Evolutionary conservation across 805 yeast genomes (phyloP), one percentile per base, ranked within the genome.

Genomic region (Saccharomycopsis fodiens): DNA sequence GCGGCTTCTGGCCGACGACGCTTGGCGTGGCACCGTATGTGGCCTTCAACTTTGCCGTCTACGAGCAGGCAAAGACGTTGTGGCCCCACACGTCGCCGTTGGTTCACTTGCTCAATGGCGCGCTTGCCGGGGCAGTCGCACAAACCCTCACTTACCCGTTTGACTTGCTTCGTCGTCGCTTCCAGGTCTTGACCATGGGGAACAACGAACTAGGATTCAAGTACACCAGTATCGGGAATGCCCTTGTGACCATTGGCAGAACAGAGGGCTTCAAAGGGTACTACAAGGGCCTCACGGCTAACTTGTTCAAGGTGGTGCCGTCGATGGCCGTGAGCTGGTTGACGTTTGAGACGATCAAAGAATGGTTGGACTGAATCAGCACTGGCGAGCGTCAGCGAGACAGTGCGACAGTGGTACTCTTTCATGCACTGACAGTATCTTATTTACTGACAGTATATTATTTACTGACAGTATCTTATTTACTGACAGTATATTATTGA

Each of bases 261-360:
- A 65, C 70, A 17, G 97, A 91, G 61, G 97, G 97, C 1, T 66
- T 71, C 41, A 66, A 61, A 37, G 91, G 89, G 1, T 74, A 83
- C 32, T 83, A 81, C 65, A 81, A 76, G 56, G 91, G 91, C 0
- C 68, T 82, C 60, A 71, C 79, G 2, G 93, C 95, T 1, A 87
- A 87, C 58, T 69, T 86, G 60, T 81, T 85, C 69, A 91, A 89
- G 60, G 93, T 91, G 3, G 84, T 87, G 39, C 97, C 97, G 0
- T 80, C 93, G 12, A 91, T 93, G 89, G 97, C 97, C 3, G 87
- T 89, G 15, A 86, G 91, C 50, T 91, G 97, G 96, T 69, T 88
- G 55, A 78, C 85, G 51, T 82, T 78, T 61, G 97, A 94, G 54
- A 64, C 81, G 27, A 69, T 85, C 42, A 77, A 79, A 55, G 84